Evolutionary conservation across 768 basidiomycete species (phyloP), one percentile per base, ranked within the genome.

Genomic region (Lactifluus volemus): DNA sequence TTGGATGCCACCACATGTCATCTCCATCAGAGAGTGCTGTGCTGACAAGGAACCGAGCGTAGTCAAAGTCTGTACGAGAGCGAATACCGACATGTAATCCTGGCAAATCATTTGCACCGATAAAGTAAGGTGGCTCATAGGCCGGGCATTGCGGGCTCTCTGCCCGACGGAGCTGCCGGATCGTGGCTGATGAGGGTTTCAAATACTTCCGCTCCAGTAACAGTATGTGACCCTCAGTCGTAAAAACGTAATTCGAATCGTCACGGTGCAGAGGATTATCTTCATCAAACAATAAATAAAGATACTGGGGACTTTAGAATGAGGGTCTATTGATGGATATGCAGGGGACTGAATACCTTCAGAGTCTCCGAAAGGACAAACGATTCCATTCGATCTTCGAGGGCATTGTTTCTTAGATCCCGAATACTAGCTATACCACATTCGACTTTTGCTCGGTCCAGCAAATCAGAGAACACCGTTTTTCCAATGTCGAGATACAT

Each of bases 341-440:
- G 50, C 29, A 30, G 15, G 44, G 8, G 15, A 45, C n/a, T 59
- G 72, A 52, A 36, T 61, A 87, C 92, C 80, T 95, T 96, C 50
- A 97, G 75, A 0, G 93, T 93, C 74, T 96, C 95, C 3, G 91
- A 93, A 36, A 98, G 78, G n/a, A 84, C 84, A 71, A 98, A 99
- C 5, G 89, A 92, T 72, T 98, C 97, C 97, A 98, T 98, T 61
- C 96, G 82, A 68, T 98, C 92, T 64, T 95, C 92, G 17, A 82
- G 83, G 67, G 84, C 77, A 66, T 91, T 89, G 34, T 78, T 84
- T 45, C 86, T 78, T 2, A 98, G 79, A 72, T 97, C 89, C 65
- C 79, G 77, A 59, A 98, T 84, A 8, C 90, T 86, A 5, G 88
- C 81, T 49, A 98, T 77, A 1, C 96, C 96, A 70, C 96, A 98